Base-by-base conservation (phyloP, 176 grass and related monocot genomes). In the Canna indica region DNA sequence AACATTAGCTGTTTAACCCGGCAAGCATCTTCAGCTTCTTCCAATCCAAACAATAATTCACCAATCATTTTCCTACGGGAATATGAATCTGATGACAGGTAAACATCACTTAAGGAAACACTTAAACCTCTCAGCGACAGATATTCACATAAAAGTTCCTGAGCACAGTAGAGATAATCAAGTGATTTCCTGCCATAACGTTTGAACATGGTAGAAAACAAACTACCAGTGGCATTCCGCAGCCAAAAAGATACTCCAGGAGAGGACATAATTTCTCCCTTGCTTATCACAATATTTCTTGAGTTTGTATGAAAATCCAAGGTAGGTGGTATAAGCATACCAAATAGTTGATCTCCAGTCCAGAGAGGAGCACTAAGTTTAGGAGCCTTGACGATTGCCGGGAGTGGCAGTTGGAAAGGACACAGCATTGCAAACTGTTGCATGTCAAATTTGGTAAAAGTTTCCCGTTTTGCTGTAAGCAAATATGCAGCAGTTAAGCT, bases 121-220 rank as follows among this genome's bases (percentile, higher is more conserved):
- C 76, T 91, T 73, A 91, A 82, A 42, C 88, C 92, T 36, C 86
- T 85, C 70, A 65, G 48, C 11, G 86, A 83, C 64, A 96, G 74
- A 74, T 88, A 96, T 71, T 96, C 91, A 32, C 85, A 96, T 46
- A 91, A 75, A 42, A 85, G 58, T 71, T 96, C 88, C 62, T 96
- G 88, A 45, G 88, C 70, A 53, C 77, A 84, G 27, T 70, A 84
- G 29, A 96, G 83, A 70, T 84, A 82, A 11, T 91, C 81, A 64
- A 91, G 83, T 41, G 85, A 78, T 69, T 69, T 78, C 44, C 39
- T 70, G 73, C 91, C 83, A 68, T 83, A 88, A 36, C 77, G 71
- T 80, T 78, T 82, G 67, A 91, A 82, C 78, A 96, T 84, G 67
- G 53, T 61, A 64, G 85, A 86, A 32, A 88, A 88, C 74, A 96